Evolutionary conservation across 176 grass and related monocot genomes (phyloP).

Genomic region (Lolium perenne): DNA sequence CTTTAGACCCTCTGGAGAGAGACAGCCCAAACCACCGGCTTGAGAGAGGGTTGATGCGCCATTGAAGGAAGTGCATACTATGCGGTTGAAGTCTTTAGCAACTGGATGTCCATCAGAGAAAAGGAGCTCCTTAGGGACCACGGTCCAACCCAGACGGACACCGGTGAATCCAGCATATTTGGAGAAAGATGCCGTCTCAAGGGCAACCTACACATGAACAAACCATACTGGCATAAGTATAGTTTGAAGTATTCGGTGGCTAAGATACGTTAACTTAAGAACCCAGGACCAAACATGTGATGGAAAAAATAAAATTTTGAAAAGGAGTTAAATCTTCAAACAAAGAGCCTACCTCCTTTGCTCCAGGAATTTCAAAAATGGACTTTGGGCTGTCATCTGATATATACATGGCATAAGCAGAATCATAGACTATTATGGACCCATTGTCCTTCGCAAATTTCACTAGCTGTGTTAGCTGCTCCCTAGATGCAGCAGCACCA

Average conservation of each 20-base stretch:
- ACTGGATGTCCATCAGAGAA: conserved; percentile 94
- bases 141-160: conserved; percentile 93
- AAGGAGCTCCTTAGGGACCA: conserved; percentile 84
- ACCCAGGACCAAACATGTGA: neutral
- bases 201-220: conserved; percentile 70
- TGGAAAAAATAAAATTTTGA: neutral
- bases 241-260: neutral
- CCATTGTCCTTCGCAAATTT: conserved; percentile 90
- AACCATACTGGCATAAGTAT: neutral
- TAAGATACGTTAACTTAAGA: neutral
- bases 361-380: conserved; percentile 97
- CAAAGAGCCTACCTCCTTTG: conserved; percentile 67
- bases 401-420: conserved; percentile 98
- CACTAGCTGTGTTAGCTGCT: conserved; percentile 75
- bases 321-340: conserved; percentile 5
- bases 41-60: conserved; percentile 87
- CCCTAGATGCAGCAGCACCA: conserved; percentile 76
- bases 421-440: conserved; percentile 89
- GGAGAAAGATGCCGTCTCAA: conserved; percentile 95
- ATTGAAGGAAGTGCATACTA: conserved; percentile 91
- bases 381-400: conserved; percentile 83
- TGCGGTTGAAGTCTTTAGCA: conserved; percentile 93
- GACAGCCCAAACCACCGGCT: conserved; percentile 86
- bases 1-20: conserved; percentile 82
- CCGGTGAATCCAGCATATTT: conserved; percentile 98